These are phyloP conservation scores for Penicillium psychrofluorescens DNA, from an alignment of 495 filamentous ascomycete genomes.

Conservation along the genomic window DNA sequence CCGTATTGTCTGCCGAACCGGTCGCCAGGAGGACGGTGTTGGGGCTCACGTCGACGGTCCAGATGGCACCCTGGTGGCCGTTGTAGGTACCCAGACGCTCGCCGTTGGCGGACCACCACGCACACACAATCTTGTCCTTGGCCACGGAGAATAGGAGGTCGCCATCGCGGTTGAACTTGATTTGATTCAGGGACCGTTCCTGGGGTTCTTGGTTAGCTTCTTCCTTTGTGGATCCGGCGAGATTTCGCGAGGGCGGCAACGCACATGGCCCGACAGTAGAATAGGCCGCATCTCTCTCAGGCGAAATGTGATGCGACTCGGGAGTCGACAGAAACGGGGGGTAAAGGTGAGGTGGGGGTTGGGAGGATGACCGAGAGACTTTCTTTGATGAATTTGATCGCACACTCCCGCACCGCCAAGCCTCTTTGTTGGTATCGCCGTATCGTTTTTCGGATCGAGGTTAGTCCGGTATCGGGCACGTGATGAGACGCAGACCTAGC, in stretches of 20 bases:
- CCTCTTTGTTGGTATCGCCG: constrained; percentile 16
- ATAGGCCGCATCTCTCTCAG: constrained; percentile 74
- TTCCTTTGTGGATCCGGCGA: constrained; percentile 10
- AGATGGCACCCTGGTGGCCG: constrained; percentile 95
- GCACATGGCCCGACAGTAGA: constrained; percentile 85
- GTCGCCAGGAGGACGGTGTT: constrained; percentile 89
- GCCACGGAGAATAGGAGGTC: constrained; percentile 95
- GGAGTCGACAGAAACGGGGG: constrained; percentile 22
- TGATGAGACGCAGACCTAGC: constrained; percentile 26
- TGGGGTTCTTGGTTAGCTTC: constrained; percentile 25
- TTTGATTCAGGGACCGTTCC: constrained; percentile 97
- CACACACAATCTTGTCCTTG: constrained; percentile 96
- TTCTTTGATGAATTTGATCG: constrained; percentile 42
- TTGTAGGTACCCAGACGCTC: constrained; percentile 93
- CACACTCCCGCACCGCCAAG: constrained; percentile 40
- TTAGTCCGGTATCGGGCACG: constrained; percentile 28
- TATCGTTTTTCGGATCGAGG: constrained; percentile 17
- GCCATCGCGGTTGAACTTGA: constrained; percentile 95
- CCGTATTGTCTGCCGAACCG: constrained; percentile 95
- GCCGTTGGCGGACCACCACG: constrained; percentile 90
- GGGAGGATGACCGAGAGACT: constrained; percentile 28
- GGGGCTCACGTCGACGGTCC: constrained; percentile 97
- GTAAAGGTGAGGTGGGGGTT: constrained; percentile 35
- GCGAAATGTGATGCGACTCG: constrained; percentile 16
- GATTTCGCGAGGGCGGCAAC: constrained; percentile 16